Evolutionary conservation across 148 eudicot species (phyloP).

Genomic region (Cornus suecica): DNA sequence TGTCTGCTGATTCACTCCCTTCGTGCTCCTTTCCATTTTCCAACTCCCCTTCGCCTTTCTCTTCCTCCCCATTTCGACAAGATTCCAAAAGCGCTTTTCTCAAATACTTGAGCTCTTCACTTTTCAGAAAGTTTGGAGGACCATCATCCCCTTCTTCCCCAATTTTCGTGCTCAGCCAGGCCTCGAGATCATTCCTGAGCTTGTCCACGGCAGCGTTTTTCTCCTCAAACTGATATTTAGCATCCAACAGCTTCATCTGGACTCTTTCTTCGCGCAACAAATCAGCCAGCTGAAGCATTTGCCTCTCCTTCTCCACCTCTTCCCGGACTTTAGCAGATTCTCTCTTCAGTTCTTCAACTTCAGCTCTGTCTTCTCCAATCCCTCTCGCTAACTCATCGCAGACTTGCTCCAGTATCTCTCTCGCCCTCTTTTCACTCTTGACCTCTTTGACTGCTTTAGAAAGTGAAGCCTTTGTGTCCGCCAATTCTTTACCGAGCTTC

Average conservation of each 20-base stretch:
- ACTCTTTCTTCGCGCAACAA: conserved; percentile 86
- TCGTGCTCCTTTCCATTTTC: conserved; percentile 23
- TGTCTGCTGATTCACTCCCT: conserved; percentile 50
- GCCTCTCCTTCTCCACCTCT: conserved; percentile 79
- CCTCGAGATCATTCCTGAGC: conserved; percentile 60
- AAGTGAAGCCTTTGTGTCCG: conserved; percentile 47
- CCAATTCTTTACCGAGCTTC: conserved; percentile 75
- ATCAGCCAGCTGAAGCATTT: conserved; percentile 91
- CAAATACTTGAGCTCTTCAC: conserved; percentile 41
- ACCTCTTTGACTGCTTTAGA: conserved; percentile 47
- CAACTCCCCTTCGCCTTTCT: conserved; percentile 16
- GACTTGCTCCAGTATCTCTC: conserved; percentile 74
- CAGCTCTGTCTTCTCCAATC: conserved; percentile 73
- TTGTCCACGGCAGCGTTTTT: conserved; percentile 68
- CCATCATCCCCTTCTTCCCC: conserved; percentile 25
- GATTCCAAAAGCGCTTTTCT: conserved; percentile 35
- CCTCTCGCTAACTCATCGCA: conserved; percentile 83
- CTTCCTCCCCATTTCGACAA: conserved; percentile 23
- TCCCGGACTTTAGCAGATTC: conserved; percentile 54
- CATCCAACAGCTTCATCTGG: conserved; percentile 90
- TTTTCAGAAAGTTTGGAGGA: conserved; percentile 32
- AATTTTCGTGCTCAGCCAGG: conserved; percentile 25
- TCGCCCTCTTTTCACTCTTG: conserved; percentile 60
- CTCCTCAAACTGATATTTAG: conserved; percentile 80
- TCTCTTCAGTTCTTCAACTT: conserved; percentile 65